Evolutionary conservation across 441 rosid species (phyloP).

Genomic region (Mallotus japonicus): DNA sequence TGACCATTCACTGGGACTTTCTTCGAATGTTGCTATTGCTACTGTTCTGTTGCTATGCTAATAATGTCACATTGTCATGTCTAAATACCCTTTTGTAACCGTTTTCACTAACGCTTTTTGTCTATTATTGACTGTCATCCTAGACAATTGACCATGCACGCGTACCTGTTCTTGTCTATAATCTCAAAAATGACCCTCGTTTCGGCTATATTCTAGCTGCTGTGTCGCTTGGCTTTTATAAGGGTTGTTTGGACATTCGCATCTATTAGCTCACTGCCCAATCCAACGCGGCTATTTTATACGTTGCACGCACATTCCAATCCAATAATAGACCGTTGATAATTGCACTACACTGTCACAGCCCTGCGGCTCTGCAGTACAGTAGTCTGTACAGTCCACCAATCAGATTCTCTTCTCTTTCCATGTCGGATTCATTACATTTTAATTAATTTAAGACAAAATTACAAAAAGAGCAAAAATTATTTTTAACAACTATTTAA

Average conservation of each 20-base stretch:
- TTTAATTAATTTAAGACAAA: too few relatives aligned
- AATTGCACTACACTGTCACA: background rate
- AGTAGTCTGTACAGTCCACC: too few relatives aligned
- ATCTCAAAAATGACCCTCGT: constrained; percentile 21
- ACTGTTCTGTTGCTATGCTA: too few relatives aligned
- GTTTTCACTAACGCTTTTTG: constrained; percentile 14
- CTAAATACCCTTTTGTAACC: background rate
- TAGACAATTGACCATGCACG: constrained; percentile 35
- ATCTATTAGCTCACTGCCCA: background rate
- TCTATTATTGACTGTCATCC: constrained; percentile 14
- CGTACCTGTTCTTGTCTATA: constrained; percentile 26
- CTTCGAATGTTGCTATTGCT: background rate
- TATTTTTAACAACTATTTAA: too few relatives aligned
- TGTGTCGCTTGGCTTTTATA: background rate
- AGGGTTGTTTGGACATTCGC: constrained; percentile 9
- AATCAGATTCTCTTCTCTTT: too few relatives aligned
- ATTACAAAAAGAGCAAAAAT: too few relatives aligned
- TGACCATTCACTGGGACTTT: constrained; percentile 27
- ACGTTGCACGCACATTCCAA: constrained; percentile 1
- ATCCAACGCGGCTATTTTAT: background rate
- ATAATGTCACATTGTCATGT: too few relatives aligned
- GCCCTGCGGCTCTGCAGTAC: too few relatives aligned
- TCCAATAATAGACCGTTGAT: background rate
- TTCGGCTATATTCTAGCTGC: background rate
- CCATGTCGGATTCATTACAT: too few relatives aligned